Conservation (phyloP, 2,329 filamentous ascomycete species). For the Sclerotinia nivalis region DNA sequence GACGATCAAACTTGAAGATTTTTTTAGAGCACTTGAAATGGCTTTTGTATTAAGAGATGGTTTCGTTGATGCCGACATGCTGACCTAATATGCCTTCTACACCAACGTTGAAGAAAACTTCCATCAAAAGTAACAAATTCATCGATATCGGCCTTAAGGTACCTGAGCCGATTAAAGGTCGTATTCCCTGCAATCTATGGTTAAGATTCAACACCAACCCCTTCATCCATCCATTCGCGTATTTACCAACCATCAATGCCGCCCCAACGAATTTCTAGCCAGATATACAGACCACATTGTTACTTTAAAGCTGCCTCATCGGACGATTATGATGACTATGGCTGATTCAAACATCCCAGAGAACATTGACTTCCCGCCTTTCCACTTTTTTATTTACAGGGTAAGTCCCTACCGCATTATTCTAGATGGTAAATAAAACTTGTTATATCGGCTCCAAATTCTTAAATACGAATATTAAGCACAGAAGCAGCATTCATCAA, state of each 20-base stretch:
- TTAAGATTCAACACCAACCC: constrained; percentile 3
- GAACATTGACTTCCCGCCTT: constrained; percentile 11
- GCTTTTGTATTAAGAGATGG: not conserved
- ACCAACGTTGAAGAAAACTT: not conserved
- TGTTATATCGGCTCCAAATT: constrained; percentile 7
- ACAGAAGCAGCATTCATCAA: constrained; percentile 10
- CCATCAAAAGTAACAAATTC: not conserved
- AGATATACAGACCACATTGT: not conserved
- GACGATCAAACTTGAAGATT: not conserved
- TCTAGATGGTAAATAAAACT: not conserved
- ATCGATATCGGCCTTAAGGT: not conserved
- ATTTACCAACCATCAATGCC: constrained; percentile 6
- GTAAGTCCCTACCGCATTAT: constrained; percentile 17
- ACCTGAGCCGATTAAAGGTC: not conserved
- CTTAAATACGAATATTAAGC: not conserved
- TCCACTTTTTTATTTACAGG: constrained; percentile 6
- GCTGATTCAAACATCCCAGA: not conserved
- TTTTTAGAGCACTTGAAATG: not conserved
- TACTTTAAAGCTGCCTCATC: constrained; percentile 8
- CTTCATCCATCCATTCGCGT: constrained; percentile 18
- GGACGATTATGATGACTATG: constrained; percentile 17
- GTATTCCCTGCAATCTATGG: not conserved
- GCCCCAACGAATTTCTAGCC: constrained; percentile 1
- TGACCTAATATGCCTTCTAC: not conserved
- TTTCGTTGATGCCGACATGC: not conserved